A percentile compares a stretch with the other conserved stretches of the same genome.
Conservation (phyloP, 2,329 filamentous ascomycete species). For the Cladophialophora carrionii region DNA sequence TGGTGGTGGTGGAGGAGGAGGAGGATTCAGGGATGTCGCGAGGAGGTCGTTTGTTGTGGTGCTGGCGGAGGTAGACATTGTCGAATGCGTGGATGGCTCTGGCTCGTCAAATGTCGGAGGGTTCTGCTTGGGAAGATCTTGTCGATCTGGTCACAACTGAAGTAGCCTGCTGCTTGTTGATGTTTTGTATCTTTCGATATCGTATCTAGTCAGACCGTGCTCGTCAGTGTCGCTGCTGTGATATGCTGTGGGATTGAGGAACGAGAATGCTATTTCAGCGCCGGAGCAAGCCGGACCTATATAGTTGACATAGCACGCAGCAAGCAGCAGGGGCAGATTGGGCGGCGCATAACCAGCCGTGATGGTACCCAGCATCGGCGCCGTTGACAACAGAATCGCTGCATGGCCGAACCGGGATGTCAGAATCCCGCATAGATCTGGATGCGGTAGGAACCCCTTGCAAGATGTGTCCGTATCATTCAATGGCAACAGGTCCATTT, state of each 20-base stretch:
- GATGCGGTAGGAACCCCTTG: background rate
- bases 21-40: background rate
- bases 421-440: background rate
- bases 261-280: background rate
- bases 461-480: background rate
- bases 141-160: background rate
- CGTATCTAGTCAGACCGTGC: background rate
- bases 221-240: background rate
- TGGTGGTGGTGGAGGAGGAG: too few species aligned
- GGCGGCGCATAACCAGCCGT: background rate
- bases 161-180: background rate
- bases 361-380: background rate
- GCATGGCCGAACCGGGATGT: background rate
- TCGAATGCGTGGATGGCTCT: background rate
- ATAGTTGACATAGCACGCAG: background rate
- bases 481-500: too few species aligned
- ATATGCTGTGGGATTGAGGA: background rate
- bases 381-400: background rate
- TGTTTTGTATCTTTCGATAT: background rate
- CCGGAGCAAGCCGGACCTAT: background rate
- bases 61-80: background rate
- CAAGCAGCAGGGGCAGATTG: background rate
- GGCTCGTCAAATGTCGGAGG: too few species aligned
- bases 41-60: slow-evolving; percentile 12
- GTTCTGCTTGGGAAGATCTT: background rate